A percentile compares a stretch with the other conserved stretches of the same genome.
phyloP scores from a whole-genome alignment of 805 yeast species.

The Ogataea paraovalis region DNA sequence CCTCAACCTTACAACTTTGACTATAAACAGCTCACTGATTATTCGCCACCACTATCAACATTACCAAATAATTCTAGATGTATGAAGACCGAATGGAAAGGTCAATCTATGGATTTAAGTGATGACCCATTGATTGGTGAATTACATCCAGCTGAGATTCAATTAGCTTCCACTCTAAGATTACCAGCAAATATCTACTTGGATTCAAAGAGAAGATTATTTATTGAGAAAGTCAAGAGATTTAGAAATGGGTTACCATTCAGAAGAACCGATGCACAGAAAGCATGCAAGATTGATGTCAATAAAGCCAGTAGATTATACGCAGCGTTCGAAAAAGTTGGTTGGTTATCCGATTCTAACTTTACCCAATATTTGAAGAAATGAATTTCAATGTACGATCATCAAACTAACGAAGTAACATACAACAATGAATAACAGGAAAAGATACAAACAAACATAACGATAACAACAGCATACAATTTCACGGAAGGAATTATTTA shows the following conservation, averaged over 20 bases:
- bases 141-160: conserved; percentile 89
- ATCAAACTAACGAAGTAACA: background rate
- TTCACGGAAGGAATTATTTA: background rate
- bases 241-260: conserved; percentile 68
- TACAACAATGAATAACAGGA: background rate
- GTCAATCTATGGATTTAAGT: conserved; percentile 90
- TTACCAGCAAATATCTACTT: conserved; percentile 82
- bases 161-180: conserved; percentile 82
- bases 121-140: conserved; percentile 67
- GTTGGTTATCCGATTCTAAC: conserved; percentile 81
- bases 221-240: conserved; percentile 83
- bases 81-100: conserved; percentile 94
- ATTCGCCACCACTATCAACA: conserved; percentile 63
- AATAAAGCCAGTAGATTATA: conserved; percentile 90
- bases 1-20: conserved; percentile 50
- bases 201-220: conserved; percentile 76
- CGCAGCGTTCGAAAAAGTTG: conserved; percentile 87
- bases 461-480: background rate
- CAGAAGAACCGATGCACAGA: conserved; percentile 96
- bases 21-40: conserved; percentile 76
- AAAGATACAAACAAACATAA: background rate
- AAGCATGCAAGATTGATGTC: conserved; percentile 95
- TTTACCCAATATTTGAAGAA: conserved; percentile 36
- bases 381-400: conserved; percentile 1
- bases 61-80: conserved; percentile 70